phyloP scores from a whole-genome alignment of 768 basidiomycete species.

The Amanita pseudoporphyria region DNA sequence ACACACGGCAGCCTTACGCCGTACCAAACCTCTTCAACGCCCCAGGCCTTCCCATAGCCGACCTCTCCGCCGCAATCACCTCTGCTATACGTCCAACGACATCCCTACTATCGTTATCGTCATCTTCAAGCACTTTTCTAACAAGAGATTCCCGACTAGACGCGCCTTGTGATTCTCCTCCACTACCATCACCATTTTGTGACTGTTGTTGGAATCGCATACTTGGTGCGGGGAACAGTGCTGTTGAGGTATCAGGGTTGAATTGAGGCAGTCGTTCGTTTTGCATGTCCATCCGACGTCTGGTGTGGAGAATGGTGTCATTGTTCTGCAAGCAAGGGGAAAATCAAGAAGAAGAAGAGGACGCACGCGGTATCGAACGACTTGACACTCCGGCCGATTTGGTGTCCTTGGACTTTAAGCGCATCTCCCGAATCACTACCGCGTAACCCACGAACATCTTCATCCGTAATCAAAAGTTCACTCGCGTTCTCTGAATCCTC shows the following conservation, averaged over 20 bases:
- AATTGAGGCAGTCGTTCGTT: conserved; percentile 70
- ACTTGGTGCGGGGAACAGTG: conserved; percentile 51
- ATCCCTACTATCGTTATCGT: conserved; percentile 34
- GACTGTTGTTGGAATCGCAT: conserved; percentile 4
- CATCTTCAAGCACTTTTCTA: conserved; percentile 49
- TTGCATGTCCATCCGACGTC: conserved; percentile 60
- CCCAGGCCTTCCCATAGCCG: conserved; percentile 32
- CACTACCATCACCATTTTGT: background rate
- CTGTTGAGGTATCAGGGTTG: conserved; percentile 20
- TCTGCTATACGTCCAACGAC: conserved; percentile 57
- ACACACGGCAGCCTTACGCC: conserved; percentile 18
- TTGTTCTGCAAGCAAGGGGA: too few species aligned
- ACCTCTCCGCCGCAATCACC: conserved; percentile 44
- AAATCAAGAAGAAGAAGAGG: background rate
- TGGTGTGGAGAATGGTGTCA: conserved; percentile 15
- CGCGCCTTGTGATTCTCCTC: conserved; percentile 6
- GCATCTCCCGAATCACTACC: conserved; percentile 37
- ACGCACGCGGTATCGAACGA: conserved; percentile 73
- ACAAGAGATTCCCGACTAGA: conserved; percentile 59
- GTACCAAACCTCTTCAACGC: conserved; percentile 62
- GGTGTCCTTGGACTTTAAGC: conserved; percentile 52
- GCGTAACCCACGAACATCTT: conserved; percentile 18
- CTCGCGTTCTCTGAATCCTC: conserved; percentile 75
- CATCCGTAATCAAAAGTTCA: conserved; percentile 37
- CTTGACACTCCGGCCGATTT: conserved; percentile 51